A percentile compares a stretch with the other conserved stretches of the same genome.
phyloP scores from a whole-genome alignment of 768 basidiomycete genomes.

The Termitomyces sp. region DNA sequence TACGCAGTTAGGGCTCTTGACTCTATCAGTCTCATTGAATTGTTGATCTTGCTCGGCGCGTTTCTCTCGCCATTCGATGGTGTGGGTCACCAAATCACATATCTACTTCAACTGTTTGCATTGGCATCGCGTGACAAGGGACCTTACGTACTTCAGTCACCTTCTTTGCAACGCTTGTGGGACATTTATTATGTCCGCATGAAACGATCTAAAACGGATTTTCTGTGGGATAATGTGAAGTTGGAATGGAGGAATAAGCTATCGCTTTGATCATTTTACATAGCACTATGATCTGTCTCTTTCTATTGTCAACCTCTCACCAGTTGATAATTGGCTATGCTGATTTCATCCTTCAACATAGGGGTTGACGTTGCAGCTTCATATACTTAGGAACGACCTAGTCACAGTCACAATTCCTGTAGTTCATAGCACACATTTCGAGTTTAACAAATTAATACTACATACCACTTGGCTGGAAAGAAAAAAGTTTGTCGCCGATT shows the following conservation, averaged over 20 bases:
- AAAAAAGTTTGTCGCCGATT: neutral
- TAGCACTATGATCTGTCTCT: too few species aligned
- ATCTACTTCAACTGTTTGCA: neutral
- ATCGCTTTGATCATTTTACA: neutral
- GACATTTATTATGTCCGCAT: neutral
- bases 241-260: neutral
- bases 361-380: too few species aligned
- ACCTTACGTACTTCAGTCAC: neutral
- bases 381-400: too few species aligned
- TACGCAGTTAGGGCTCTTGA: neutral
- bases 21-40: neutral
- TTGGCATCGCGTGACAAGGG: neutral
- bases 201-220: neutral
- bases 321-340: too few species aligned
- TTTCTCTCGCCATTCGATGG: neutral
- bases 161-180: neutral
- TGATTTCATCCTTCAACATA: too few species aligned
- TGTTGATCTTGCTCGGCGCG: neutral
- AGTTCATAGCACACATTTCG: too few species aligned
- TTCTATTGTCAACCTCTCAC: too few species aligned
- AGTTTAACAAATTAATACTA: too few species aligned
- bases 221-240: neutral
- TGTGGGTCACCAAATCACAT: neutral
- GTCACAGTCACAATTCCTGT: too few species aligned
- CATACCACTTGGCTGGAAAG: constrained; percentile 75